Percentiles rank a stretch among this genome's conserved stretches.
These are phyloP conservation scores for Cystofilobasidium capitatum DNA, from an alignment of 768 basidiomycete species.

Conservation along the genomic window DNA sequence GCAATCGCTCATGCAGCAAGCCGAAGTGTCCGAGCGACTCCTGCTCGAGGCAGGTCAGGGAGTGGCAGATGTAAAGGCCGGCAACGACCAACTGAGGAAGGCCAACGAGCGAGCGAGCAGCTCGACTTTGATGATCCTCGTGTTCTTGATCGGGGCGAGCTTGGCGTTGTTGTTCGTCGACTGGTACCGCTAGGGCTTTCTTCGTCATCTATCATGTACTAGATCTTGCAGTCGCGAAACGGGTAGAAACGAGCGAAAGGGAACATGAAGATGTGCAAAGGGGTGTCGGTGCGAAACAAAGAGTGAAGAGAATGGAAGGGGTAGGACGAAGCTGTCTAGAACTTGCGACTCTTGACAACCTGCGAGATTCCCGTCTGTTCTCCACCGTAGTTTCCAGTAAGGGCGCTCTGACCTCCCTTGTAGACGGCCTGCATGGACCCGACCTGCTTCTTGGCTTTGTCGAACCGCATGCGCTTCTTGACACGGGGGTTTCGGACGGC, in stretches of 20 bases:
- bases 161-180: constrained; percentile 86
- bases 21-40: constrained; percentile 81
- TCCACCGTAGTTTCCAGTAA: constrained; percentile 70
- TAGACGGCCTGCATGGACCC: constrained; percentile 83
- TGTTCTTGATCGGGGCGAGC: constrained; percentile 87
- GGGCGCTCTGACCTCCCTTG: constrained; percentile 66
- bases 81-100: constrained; percentile 80
- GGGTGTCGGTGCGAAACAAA: too few species aligned
- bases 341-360: constrained; percentile 72
- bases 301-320: too few species aligned
- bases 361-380: constrained; percentile 88
- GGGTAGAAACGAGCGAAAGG: too few species aligned
- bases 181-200: constrained; percentile 51
- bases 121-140: constrained; percentile 73
- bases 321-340: too few species aligned
- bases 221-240: too few species aligned
- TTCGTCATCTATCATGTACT: too few species aligned
- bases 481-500: constrained; percentile 90
- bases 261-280: too few species aligned
- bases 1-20: constrained; percentile 74
- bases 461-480: constrained; percentile 86
- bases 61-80: constrained; percentile 73
- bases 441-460: constrained; percentile 88
- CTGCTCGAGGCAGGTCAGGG: constrained; percentile 89
- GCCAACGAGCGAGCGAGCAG: constrained; percentile 82